Percentiles rank a stretch among this genome's conserved stretches.
phyloP scores from a whole-genome alignment of 73 alveolate genomes.

The Blepharisma japonicum region DNA sequence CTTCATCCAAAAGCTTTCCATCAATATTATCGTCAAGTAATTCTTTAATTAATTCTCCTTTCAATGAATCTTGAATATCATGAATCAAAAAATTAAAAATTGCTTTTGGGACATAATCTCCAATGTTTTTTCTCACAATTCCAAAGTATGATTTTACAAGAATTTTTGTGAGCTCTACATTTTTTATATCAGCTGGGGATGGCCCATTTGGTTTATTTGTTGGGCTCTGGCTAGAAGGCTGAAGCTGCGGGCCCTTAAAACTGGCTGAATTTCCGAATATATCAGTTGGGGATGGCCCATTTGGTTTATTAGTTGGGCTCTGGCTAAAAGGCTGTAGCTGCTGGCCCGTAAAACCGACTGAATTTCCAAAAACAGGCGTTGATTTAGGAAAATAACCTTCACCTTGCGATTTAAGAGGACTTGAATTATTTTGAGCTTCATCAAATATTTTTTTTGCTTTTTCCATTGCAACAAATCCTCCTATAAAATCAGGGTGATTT shows the following conservation, averaged over 20 bases:
- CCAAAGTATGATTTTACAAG: conserved; percentile 65
- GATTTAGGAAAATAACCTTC: too few relatives aligned
- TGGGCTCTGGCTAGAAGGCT: too few relatives aligned
- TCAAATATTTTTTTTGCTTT: not conserved
- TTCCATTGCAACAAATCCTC: not conserved
- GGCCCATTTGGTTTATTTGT: not conserved
- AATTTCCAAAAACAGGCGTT: too few relatives aligned
- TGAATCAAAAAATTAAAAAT: conserved; percentile 71
- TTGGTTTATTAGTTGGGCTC: not conserved
- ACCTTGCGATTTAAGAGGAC: too few relatives aligned
- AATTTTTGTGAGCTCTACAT: conserved; percentile 65
- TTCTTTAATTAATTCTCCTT: not conserved
- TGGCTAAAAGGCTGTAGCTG: too few relatives aligned
- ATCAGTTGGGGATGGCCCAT: not conserved
- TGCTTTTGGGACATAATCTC: conserved; percentile 75
- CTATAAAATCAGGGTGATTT: conserved; percentile 83
- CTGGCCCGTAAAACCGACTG: too few relatives aligned
- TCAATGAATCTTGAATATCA: not conserved
- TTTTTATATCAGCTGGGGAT: conserved; percentile 45
- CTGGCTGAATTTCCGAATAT: too few relatives aligned
- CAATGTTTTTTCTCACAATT: conserved; percentile 68
- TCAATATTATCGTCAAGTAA: not conserved
- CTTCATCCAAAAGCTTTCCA: too few relatives aligned
- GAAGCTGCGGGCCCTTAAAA: too few relatives aligned
- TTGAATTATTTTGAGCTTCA: too few relatives aligned